Conservation (phyloP, 331 rosid genomes). For the Arachis monticola region DNA sequence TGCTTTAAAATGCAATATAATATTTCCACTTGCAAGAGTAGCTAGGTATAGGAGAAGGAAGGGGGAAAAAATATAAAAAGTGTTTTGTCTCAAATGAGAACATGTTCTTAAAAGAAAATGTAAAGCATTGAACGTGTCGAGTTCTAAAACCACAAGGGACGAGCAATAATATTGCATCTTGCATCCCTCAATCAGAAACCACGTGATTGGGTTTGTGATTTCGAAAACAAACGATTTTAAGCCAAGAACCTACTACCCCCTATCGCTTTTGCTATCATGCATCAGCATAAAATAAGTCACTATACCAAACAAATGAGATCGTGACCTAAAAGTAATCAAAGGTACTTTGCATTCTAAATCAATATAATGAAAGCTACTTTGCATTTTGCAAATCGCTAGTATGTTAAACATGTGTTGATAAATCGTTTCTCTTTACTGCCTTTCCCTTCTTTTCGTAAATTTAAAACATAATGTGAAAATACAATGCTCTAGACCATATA, state of each 20-base stretch:
- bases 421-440: neutral
- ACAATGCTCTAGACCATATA: too few species aligned
- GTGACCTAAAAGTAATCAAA: neutral
- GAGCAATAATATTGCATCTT: neutral
- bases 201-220: neutral
- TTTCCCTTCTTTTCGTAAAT: too few species aligned
- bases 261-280: neutral
- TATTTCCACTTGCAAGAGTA: constrained; percentile 30
- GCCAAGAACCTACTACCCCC: constrained; percentile 20
- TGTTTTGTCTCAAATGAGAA: neutral
- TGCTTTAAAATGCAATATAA: neutral
- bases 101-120: constrained; percentile 9
- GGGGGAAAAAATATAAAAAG: constrained; percentile 14
- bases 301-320: neutral
- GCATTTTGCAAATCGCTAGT: neutral
- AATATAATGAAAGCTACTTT: neutral
- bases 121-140: constrained; percentile 30
- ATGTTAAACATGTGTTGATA: neutral
- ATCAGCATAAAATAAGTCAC: neutral
- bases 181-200: constrained; percentile 27
- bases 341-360: neutral
- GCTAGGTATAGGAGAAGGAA: constrained; percentile 34
- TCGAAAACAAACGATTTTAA: constrained; percentile 19
- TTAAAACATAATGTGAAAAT: too few species aligned
- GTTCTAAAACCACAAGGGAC: neutral